phyloP scores from a whole-genome alignment of 495 filamentous ascomycete species.

The Lichenothelia convexa region DNA sequence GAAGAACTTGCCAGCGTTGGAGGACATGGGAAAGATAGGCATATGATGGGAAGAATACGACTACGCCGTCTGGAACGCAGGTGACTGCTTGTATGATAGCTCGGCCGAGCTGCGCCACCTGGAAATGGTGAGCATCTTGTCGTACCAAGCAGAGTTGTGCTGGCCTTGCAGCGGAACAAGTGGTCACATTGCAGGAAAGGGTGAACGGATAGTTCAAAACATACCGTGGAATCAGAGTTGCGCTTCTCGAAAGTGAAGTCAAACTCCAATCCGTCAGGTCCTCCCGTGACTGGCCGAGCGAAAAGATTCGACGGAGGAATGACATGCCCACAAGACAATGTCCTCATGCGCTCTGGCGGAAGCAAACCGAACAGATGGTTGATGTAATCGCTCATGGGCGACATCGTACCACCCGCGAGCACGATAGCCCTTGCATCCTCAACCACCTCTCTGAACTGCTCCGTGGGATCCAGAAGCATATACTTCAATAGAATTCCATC shows the following conservation, averaged over 20 bases:
- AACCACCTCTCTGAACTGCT: constrained; percentile 79
- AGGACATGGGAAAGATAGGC: constrained; percentile 65
- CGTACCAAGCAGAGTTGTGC: no score
- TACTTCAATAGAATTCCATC: constrained; percentile 52
- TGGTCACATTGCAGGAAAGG: no score
- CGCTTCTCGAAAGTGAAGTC: constrained; percentile 78
- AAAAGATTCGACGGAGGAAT: constrained; percentile 68
- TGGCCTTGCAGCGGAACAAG: no score
- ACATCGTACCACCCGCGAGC: constrained; percentile 92
- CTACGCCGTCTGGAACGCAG: constrained; percentile 71
- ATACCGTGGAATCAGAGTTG: constrained; percentile 35
- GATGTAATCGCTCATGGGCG: constrained; percentile 79
- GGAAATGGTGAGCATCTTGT: no score
- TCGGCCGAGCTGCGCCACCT: constrained; percentile 64
- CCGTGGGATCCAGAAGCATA: constrained; percentile 81
- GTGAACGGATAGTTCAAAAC: no score
- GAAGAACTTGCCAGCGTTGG: constrained; percentile 32
- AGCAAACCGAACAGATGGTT: constrained; percentile 71
- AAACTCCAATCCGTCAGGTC: constrained; percentile 41
- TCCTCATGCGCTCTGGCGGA: constrained; percentile 41
- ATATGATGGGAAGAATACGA: constrained; percentile 96
- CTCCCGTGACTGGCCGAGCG: constrained; percentile 43
- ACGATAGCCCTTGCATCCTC: constrained; percentile 76
- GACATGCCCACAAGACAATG: constrained; percentile 86
- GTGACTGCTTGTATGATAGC: constrained; percentile 51